Percentiles rank a stretch among this genome's conserved stretches.
Evolutionary conservation across 2,329 filamentous ascomycete species (phyloP).

Genomic region (Coleophoma cylindrospora): DNA sequence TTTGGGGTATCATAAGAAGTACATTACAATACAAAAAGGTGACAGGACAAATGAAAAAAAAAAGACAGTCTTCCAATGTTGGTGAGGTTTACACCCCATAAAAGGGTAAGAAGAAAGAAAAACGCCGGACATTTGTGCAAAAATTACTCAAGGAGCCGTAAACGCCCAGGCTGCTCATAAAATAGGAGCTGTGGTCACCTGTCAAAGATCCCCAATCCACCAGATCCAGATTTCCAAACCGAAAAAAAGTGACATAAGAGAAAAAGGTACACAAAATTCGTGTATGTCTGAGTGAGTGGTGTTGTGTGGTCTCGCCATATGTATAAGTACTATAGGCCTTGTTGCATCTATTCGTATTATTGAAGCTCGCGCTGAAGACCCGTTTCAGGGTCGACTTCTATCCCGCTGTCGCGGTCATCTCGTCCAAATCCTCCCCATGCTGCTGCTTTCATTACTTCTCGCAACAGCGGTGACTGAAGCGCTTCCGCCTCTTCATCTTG

Average conservation of each 20-base stretch:
- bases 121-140: too few species aligned
- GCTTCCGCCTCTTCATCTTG: conserved; percentile 20
- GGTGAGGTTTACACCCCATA: too few species aligned
- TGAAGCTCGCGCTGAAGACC: neutral
- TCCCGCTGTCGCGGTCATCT: conserved; percentile 24
- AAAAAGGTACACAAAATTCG: neutral
- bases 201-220: neutral
- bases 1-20: too few species aligned
- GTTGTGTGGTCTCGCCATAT: neutral
- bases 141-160: too few species aligned
- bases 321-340: neutral
- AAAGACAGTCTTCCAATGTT: too few species aligned
- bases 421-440: conserved; percentile 13
- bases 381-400: conserved; percentile 15
- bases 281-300: conserved; percentile 1
- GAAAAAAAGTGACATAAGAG: neutral
- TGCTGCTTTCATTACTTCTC: conserved; percentile 19
- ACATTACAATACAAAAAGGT: too few species aligned
- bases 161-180: neutral
- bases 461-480: conserved; percentile 16
- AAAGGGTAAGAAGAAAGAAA: too few species aligned
- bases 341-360: neutral
- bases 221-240: neutral
- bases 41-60: too few species aligned
- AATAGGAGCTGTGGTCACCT: neutral